Base-by-base conservation (phyloP, 2,329 filamentous ascomycete genomes). In the Ceratocystis papillata region DNA sequence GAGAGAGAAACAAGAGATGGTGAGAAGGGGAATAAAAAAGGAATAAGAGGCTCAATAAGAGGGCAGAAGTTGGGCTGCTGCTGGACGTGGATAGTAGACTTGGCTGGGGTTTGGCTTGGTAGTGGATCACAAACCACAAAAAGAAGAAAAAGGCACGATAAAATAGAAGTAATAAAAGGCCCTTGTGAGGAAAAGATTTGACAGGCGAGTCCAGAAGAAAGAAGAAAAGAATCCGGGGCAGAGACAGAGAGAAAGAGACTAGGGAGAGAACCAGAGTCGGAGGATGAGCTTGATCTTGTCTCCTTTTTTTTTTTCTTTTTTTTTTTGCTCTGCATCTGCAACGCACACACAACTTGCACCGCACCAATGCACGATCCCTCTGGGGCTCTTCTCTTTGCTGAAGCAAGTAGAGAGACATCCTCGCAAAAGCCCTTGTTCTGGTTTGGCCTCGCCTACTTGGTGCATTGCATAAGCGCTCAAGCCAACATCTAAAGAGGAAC, bases 341-440 rank as follows among this genome's bases (percentile, higher is more conserved):
- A 33, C 53, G 20, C 20, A n/a, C 46, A 48, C 46, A 5, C 46
- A 48, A 50, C 48, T n/a, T 22, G 20, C 46, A 48, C 46, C 46
- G n/a, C 46, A 41, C 37, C 53, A 57, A 57, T 33, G 53, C 53
- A 57, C 53, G 53, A 57, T 57, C 72, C 66, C 70, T 69, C 70
- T 76, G 75, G 69, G 69, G 71, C 71, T 76, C 76, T 74, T 76
- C 76, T 73, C 76, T 76, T 71, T 76, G 37, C 37, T 41, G 37
- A 12, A 41, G 37, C 37, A 41, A 12, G 37, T 5, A 41, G 37
- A 41, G 37, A 41, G 37, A 41, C 37, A 41, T 41, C 1, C 37
- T 15, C 37, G 37, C 37, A 41, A 15, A 15, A 41, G 37, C 37
- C 37, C 37, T 41, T 15, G 37, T 41, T 41, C 37, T 41, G 37